Conservation (phyloP, 2,329 filamentous ascomycete genomes). For the Aspergillus floridensis region DNA sequence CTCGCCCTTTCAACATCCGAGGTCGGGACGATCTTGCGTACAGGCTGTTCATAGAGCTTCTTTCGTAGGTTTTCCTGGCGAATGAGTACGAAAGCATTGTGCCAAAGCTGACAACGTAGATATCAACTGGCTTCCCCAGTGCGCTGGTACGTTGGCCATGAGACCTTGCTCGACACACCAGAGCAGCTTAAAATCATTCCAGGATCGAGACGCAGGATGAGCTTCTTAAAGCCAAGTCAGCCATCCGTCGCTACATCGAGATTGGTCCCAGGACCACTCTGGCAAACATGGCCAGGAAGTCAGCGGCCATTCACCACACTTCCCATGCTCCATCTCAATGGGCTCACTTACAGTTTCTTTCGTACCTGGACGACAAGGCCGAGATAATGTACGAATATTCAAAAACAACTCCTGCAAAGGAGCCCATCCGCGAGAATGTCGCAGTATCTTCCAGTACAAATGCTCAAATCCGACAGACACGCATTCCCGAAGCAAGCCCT, state of each 20-base stretch:
- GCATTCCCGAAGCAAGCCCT: neutral
- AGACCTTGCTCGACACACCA: too few relatives aligned
- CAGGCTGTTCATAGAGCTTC: conserved; percentile 28
- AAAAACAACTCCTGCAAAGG: neutral
- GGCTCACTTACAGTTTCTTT: conserved; percentile 26
- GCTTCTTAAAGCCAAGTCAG: conserved; percentile 24
- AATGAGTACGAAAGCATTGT: neutral
- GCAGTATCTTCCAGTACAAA: neutral
- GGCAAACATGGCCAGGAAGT: conserved; percentile 39
- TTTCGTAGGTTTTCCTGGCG: conserved; percentile 23
- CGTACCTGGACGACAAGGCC: conserved; percentile 15
- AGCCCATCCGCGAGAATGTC: neutral
- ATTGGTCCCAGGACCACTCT: conserved; percentile 40
- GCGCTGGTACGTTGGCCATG: conserved; percentile 17
- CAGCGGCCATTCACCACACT: conserved; percentile 25
- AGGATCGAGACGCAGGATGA: conserved; percentile 43
- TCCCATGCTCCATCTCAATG: conserved; percentile 20
- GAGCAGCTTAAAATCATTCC: conserved; percentile 3
- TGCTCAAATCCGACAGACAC: neutral
- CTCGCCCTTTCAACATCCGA: neutral
- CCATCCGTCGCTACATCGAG: conserved; percentile 37
- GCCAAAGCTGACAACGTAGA: conserved; percentile 13
- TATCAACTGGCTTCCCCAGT: conserved; percentile 30
- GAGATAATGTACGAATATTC: conserved; percentile 15
- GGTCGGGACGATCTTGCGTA: conserved; percentile 17